These are phyloP conservation scores for Rubroshorea leprosula DNA, from an alignment of 345 rosid genomes.

Conservation along the genomic window DNA sequence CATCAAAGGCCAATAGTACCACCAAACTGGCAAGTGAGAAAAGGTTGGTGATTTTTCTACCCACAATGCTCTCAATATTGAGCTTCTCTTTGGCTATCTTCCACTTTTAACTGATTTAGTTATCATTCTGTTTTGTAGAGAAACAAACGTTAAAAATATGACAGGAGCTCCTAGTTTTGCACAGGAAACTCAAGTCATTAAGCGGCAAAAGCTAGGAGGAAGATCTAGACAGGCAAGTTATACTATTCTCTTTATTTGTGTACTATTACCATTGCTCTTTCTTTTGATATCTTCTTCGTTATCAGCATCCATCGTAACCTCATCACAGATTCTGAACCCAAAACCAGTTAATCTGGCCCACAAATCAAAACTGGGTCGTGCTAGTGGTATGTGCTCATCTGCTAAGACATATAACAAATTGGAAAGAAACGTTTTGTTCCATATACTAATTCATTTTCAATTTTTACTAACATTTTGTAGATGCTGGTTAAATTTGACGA, in stretches of 20 bases:
- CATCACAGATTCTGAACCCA: constrained; percentile 67
- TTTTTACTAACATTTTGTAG: not conserved
- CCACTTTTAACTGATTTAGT: not conserved
- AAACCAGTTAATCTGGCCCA: constrained; percentile 67
- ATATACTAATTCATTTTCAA: not conserved
- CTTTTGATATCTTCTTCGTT: not conserved
- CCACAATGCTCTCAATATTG: not conserved
- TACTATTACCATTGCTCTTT: not conserved
- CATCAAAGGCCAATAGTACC: constrained; percentile 44
- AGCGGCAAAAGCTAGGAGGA: constrained; percentile 93
- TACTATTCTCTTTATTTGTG: not conserved
- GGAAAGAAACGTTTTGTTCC: constrained; percentile 66
- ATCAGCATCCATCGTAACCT: not conserved
- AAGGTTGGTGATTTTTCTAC: constrained; percentile 29
- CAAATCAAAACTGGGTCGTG: constrained; percentile 71
- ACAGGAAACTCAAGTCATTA: constrained; percentile 90
- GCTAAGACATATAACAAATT: constrained; percentile 42
- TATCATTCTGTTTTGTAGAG: constrained; percentile 29
- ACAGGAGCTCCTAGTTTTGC: constrained; percentile 47
- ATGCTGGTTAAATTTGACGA: not conserved
- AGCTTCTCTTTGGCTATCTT: not conserved
- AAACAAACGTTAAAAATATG: constrained; percentile 21
- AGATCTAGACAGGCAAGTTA: constrained; percentile 68
- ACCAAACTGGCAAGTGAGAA: constrained; percentile 30
- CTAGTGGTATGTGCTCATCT: constrained; percentile 35